phyloP scores from a whole-genome alignment of 345 rosid species.

The Gossypium ekmanianum region DNA sequence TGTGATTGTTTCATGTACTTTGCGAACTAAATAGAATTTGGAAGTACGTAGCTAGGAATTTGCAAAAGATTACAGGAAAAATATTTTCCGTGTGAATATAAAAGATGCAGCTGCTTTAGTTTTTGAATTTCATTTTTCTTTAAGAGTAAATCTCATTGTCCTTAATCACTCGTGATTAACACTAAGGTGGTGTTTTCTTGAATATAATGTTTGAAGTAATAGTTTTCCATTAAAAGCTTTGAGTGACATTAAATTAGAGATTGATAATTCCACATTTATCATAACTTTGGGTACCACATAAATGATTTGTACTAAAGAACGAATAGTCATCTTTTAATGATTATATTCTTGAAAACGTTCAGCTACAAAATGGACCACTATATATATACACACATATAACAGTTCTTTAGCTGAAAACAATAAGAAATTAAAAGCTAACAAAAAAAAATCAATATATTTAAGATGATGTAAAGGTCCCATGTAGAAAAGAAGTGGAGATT shows the following conservation, averaged over 20 bases:
- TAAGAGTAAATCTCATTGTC: background rate
- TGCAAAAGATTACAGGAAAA: background rate
- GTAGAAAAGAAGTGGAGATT: constrained; percentile 17
- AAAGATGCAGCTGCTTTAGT: background rate
- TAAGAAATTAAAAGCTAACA: constrained; percentile 19
- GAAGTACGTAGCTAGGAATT: background rate
- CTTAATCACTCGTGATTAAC: background rate
- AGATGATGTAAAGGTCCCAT: constrained; percentile 12
- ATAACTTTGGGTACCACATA: constrained; percentile 8
- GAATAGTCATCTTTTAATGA: constrained; percentile 4
- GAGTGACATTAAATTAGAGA: background rate
- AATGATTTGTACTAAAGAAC: constrained; percentile 8
- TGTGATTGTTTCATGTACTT: background rate
- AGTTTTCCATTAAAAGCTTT: background rate
- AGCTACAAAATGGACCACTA: constrained; percentile 36
- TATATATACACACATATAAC: background rate
- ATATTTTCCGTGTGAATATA: constrained; percentile 13
- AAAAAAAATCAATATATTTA: background rate
- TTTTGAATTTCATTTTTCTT: background rate
- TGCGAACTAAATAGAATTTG: background rate
- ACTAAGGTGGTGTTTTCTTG: background rate
- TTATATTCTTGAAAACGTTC: constrained; percentile 21
- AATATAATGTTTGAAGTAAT: background rate
- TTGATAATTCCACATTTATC: background rate
- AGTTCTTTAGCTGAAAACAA: constrained; percentile 10